A percentile compares a stretch with the other conserved stretches of the same genome.
These are phyloP conservation scores for Candida methanosorbosa DNA, from an alignment of 805 yeast genomes.

Conservation along the genomic window DNA sequence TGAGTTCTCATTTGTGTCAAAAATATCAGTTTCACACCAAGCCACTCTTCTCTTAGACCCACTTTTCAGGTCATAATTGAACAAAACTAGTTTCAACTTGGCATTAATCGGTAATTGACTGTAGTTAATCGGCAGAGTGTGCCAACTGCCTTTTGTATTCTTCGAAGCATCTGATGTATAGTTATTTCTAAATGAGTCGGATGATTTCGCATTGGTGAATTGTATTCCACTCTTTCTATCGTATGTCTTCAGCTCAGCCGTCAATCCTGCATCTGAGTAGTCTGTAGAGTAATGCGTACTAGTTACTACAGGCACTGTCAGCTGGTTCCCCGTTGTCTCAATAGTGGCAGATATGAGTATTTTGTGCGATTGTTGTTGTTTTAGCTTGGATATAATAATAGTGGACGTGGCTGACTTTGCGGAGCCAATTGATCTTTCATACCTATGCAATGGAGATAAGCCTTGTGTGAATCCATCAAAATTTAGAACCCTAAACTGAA, in stretches of 20 bases:
- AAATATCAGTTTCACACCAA: slow-evolving; percentile 48
- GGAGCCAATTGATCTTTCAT: neutral
- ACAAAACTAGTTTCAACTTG: slow-evolving; percentile 49
- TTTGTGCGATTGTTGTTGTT: slow-evolving; percentile 8
- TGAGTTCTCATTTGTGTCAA: slow-evolving; percentile 29
- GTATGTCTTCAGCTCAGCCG: too few species aligned
- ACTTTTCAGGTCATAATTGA: slow-evolving; percentile 54
- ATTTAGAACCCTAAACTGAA: slow-evolving; percentile 33
- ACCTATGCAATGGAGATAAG: slow-evolving; percentile 4
- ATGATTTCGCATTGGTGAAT: too few species aligned
- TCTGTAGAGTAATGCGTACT: slow-evolving; percentile 8
- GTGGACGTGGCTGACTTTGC: slow-evolving; percentile 4
- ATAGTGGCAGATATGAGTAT: slow-evolving; percentile 7
- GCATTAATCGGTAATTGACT: slow-evolving; percentile 63
- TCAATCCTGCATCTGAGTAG: neutral
- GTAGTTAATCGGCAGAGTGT: slow-evolving; percentile 62
- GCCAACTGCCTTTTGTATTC: slow-evolving; percentile 51
- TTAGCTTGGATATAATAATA: slow-evolving; percentile 9
- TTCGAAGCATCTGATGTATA: neutral
- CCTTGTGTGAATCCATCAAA: slow-evolving; percentile 11
- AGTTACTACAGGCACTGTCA: slow-evolving; percentile 14
- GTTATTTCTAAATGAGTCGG: neutral
- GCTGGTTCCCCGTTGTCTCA: slow-evolving; percentile 13
- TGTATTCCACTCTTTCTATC: too few species aligned
- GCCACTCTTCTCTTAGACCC: slow-evolving; percentile 46